A percentile compares a stretch with the other conserved stretches of the same genome.
These are phyloP conservation scores for Tetrahymena elliotti DNA, from an alignment of 73 alveolate genomes.

Conservation along the genomic window DNA sequence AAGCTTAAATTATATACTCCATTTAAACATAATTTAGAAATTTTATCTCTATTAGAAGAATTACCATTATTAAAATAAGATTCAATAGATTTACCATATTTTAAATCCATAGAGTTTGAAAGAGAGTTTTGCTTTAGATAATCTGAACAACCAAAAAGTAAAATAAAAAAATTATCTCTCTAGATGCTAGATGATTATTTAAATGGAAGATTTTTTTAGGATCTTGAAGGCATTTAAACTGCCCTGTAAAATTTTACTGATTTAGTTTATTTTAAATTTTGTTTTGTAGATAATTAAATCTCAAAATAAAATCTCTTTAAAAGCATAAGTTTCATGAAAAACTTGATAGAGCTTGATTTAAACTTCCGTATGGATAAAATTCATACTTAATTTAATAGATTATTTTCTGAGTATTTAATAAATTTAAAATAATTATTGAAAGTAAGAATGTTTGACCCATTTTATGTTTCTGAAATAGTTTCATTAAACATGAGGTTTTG, in stretches of 20 bases:
- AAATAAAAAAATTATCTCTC: neutral
- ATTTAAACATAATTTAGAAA: neutral
- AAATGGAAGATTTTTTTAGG: neutral
- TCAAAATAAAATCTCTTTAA: too few relatives aligned
- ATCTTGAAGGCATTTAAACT: neutral
- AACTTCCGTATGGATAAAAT: too few relatives aligned
- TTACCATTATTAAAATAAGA: neutral
- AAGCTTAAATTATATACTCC: neutral
- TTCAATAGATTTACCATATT: neutral
- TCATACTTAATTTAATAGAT: too few relatives aligned
- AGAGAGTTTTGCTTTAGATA: neutral
- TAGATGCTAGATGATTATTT: neutral
- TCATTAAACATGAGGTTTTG: too few relatives aligned
- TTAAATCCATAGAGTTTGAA: neutral
- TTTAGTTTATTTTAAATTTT: too few relatives aligned
- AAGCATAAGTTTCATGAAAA: too few relatives aligned
- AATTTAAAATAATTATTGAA: too few relatives aligned
- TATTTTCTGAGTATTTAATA: too few relatives aligned
- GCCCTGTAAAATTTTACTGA: neutral
- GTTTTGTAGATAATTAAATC: too few relatives aligned
- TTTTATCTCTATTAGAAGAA: neutral
- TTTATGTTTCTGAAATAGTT: too few relatives aligned
- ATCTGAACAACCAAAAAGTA: neutral
- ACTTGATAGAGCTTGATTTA: too few relatives aligned
- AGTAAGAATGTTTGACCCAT: too few relatives aligned